Evolutionary conservation across 2,329 filamentous ascomycete genomes (phyloP).

Genomic region (Ophiostoma sp.): DNA sequence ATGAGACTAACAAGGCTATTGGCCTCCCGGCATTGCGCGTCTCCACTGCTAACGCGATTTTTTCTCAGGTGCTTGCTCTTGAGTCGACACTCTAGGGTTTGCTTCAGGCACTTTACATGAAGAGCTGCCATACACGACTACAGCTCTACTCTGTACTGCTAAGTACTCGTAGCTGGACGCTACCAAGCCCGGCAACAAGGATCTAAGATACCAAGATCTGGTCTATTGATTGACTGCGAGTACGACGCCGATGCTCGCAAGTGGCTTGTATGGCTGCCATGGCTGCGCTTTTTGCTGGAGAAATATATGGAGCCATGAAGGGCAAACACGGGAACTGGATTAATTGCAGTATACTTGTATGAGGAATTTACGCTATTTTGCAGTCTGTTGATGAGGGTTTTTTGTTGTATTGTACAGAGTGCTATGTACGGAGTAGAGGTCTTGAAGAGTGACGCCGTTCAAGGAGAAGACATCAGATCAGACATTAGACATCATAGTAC

Average conservation of each 20-base stretch:
- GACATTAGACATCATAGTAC: no score
- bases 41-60: constrained; percentile 16
- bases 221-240: neutral
- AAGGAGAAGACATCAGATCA: no score
- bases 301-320: constrained; percentile 12
- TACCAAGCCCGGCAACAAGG: constrained; percentile 3
- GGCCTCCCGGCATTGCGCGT: constrained; percentile 7
- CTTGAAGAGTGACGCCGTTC: no score
- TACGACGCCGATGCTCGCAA: constrained; percentile 1
- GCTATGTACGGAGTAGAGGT: no score
- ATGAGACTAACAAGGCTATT: neutral
- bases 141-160: neutral
- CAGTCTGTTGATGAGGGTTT: constrained; percentile 8
- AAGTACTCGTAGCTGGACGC: neutral
- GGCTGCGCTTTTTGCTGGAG: neutral
- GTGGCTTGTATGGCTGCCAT: neutral
- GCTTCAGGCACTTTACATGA: neutral
- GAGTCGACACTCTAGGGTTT: constrained; percentile 33
- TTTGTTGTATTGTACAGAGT: neutral
- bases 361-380: constrained; percentile 10
- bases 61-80: constrained; percentile 30
- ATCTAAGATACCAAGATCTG: neutral
- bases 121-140: constrained; percentile 5
- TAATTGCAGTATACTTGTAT: neutral
- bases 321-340: constrained; percentile 11